Percentiles rank a stretch among this genome's conserved stretches.
phyloP scores from a whole-genome alignment of 345 rosid species.

The Raphanus sativus region DNA sequence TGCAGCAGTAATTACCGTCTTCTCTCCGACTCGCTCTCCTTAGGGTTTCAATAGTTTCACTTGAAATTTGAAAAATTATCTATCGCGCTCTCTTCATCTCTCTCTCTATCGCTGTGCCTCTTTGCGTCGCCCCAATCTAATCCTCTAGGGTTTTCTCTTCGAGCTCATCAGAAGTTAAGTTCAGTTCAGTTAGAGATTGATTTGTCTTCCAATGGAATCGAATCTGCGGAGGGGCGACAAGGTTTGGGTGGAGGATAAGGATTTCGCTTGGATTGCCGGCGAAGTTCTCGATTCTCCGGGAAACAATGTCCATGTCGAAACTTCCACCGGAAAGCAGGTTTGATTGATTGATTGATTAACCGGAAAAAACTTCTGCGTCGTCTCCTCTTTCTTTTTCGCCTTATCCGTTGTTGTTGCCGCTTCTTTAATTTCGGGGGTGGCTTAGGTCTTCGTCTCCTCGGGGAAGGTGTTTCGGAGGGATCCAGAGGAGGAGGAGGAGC shows the following conservation, averaged over 20 bases:
- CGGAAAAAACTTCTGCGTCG: background rate
- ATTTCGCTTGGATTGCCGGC: constrained; percentile 78
- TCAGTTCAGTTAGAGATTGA: constrained; percentile 37
- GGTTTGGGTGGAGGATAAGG: constrained; percentile 85
- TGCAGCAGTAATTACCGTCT: background rate
- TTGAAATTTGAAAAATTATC: constrained; percentile 38
- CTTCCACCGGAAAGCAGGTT: constrained; percentile 66
- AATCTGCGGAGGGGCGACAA: constrained; percentile 68
- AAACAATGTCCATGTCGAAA: constrained; percentile 54
- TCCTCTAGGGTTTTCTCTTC: constrained; percentile 20
- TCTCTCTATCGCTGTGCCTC: constrained; percentile 17
- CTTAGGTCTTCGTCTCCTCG: constrained; percentile 52
- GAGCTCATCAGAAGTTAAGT: constrained; percentile 6
- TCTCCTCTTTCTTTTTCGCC: background rate
- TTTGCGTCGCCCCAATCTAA: constrained; percentile 13
- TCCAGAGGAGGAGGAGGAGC: constrained; percentile 86
- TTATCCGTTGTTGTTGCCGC: background rate
- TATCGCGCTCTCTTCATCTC: constrained; percentile 13
- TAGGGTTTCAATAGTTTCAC: background rate
- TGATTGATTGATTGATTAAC: background rate
- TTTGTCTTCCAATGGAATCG: constrained; percentile 44
- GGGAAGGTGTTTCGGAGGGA: constrained; percentile 72
- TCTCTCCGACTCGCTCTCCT: background rate
- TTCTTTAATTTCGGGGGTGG: too few relatives aligned
- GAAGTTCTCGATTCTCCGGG: constrained; percentile 55